Conservation (phyloP, 257 asterid species). For the Solanum sejunctum region DNA sequence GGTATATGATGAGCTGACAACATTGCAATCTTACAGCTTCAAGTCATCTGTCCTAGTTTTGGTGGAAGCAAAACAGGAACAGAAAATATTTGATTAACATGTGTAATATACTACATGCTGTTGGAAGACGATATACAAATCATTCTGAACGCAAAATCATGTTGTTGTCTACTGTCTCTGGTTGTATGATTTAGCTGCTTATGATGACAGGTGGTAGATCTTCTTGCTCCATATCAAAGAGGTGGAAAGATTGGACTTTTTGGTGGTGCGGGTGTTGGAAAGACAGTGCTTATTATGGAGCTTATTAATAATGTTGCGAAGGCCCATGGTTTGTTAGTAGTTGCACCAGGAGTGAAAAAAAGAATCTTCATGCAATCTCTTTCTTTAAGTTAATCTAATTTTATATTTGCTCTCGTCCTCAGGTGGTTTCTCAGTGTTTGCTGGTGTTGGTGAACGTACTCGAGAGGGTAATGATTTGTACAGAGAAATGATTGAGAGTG, state of each 20-base stretch:
- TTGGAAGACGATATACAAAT: neutral
- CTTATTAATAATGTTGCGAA: conserved; percentile 89
- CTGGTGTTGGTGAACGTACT: conserved; percentile 99
- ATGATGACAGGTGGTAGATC: conserved; percentile 62
- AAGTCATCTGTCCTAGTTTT: neutral
- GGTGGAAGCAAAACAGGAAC: neutral
- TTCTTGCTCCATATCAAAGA: conserved; percentile 94
- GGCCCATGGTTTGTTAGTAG: conserved; percentile 63
- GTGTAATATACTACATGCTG: neutral
- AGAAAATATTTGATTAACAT: neutral
- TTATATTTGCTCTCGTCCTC: neutral
- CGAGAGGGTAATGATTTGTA: conserved; percentile 54
- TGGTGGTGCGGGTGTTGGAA: conserved; percentile 98
- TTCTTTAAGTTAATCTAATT: neutral
- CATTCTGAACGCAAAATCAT: neutral
- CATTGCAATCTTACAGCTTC: neutral
- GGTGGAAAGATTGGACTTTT: conserved; percentile 97
- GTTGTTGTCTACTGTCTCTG: neutral
- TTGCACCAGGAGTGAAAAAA: neutral
- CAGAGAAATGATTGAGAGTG: conserved; percentile 12
- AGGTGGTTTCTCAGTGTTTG: conserved; percentile 99
- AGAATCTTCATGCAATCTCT: neutral
- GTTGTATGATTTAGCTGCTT: neutral
- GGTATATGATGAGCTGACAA: neutral
- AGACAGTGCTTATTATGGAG: conserved; percentile 94